Conservation (phyloP, 2,329 filamentous ascomycete species). For the Epichloe baconii region DNA sequence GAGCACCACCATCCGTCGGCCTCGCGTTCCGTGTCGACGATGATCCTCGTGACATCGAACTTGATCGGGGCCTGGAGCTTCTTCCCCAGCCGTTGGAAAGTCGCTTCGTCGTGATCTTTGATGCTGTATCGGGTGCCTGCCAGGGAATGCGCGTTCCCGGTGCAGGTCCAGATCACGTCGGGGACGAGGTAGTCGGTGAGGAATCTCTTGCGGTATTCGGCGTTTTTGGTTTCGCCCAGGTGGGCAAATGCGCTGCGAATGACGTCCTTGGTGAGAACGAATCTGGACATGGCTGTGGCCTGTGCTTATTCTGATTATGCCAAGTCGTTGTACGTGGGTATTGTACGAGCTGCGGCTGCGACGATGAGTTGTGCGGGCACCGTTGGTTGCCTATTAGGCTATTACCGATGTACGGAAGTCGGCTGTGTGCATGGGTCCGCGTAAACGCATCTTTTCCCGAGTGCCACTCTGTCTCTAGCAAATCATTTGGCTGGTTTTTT, state of each 20-base stretch:
- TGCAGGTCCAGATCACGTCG: slow-evolving; percentile 13
- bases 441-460: too few species aligned
- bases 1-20: slow-evolving; percentile 13
- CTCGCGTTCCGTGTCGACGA: slow-evolving; percentile 11
- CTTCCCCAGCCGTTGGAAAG: slow-evolving; percentile 10
- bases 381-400: too few species aligned
- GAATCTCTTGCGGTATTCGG: slow-evolving; percentile 8
- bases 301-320: not conserved
- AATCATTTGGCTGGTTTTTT: too few species aligned
- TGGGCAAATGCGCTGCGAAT: slow-evolving; percentile 10
- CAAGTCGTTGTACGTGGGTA: not conserved
- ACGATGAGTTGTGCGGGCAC: too few species aligned
- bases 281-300: slow-evolving; percentile 5
- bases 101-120: slow-evolving; percentile 8
- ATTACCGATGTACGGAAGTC: too few species aligned
- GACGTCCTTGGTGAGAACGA: slow-evolving; percentile 12
- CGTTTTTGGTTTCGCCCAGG: slow-evolving; percentile 9
- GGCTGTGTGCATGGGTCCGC: too few species aligned
- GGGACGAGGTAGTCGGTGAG: slow-evolving; percentile 9
- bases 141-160: slow-evolving; percentile 13
- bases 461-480: too few species aligned
- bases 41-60: slow-evolving; percentile 10
- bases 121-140: slow-evolving; percentile 11
- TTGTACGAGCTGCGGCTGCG: too few species aligned
- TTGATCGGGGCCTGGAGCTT: slow-evolving; percentile 11